These are phyloP conservation scores for Andrographis paniculata DNA, from an alignment of 305 asterid species.

Conservation along the genomic window DNA sequence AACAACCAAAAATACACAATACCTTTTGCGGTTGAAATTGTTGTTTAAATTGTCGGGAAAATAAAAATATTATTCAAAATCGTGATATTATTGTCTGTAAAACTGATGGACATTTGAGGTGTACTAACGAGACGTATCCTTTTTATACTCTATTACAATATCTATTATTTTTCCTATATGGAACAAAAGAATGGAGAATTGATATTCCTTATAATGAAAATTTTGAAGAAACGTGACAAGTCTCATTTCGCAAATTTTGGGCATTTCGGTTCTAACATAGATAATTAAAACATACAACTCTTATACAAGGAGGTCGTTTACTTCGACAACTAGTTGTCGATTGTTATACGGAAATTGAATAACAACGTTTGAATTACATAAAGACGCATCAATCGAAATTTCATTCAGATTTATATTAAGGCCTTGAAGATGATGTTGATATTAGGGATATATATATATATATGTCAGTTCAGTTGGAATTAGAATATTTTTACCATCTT, in stretches of 20 bases:
- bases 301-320: not conserved
- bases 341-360: not conserved
- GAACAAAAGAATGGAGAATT: not conserved
- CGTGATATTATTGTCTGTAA: not conserved
- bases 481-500: too few relatives aligned
- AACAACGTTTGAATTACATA: too few relatives aligned
- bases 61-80: not conserved
- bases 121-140: not conserved
- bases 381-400: not conserved
- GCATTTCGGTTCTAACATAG: not conserved
- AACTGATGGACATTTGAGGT: not conserved
- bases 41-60: conserved; percentile 7
- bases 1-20: not conserved
- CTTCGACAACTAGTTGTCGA: not conserved
- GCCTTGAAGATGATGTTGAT: not conserved
- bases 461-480: not conserved
- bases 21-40: not conserved
- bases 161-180: not conserved
- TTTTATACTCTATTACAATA: too few relatives aligned
- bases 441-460: not conserved
- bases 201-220: not conserved
- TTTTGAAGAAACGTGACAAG: not conserved
- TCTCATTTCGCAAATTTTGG: not conserved
- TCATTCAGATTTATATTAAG: not conserved
- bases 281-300: not conserved